These are phyloP conservation scores for Blastocystis sp. DNA, from an alignment of 352 stramenopile genomes.

Conservation along the genomic window DNA sequence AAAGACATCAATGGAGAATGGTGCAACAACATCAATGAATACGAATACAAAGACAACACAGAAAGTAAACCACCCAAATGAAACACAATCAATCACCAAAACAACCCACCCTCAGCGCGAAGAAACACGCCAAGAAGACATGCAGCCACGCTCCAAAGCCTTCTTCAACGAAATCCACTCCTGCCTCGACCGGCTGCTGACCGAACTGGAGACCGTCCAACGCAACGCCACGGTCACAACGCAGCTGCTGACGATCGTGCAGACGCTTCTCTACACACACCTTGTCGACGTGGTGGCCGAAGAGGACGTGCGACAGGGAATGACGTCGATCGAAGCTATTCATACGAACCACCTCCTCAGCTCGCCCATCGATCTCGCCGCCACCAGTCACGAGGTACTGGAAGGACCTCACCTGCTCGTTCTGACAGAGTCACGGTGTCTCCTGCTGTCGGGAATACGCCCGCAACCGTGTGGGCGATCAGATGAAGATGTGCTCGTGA, in stretches of 20 bases:
- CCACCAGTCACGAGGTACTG: neutral
- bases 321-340: neutral
- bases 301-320: neutral
- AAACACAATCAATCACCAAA: no score
- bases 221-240: neutral
- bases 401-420: neutral
- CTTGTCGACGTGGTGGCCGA: neutral
- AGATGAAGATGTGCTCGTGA: neutral
- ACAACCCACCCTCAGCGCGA: neutral
- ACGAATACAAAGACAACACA: no score
- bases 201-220: neutral
- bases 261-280: conserved; percentile 41
- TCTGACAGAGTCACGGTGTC: neutral
- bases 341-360: neutral
- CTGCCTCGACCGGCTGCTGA: conserved; percentile 26
- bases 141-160: conserved; percentile 16
- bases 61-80: no score
- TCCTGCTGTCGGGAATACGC: neutral
- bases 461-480: neutral
- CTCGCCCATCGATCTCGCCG: neutral
- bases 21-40: neutral
- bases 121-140: no score
- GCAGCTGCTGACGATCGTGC: conserved; percentile 30
- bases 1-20: neutral
- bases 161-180: conserved; percentile 40